These are phyloP conservation scores for Populus hybrid DNA, from an alignment of 441 rosid species.

Conservation along the genomic window DNA sequence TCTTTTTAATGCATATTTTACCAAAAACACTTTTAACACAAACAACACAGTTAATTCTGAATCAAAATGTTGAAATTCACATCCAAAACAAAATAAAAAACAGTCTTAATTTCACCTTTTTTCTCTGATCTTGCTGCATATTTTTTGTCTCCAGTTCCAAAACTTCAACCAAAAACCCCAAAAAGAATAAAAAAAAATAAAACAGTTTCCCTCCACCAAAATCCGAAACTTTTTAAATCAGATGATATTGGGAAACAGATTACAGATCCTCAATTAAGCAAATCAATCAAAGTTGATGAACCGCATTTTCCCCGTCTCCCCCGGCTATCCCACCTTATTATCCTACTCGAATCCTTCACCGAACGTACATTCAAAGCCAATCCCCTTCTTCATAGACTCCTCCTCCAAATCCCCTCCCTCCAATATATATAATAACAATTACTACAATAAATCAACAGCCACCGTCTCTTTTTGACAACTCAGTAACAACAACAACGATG, in stretches of 20 bases:
- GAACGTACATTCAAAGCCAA: conserved; percentile 28
- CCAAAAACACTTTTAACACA: neutral
- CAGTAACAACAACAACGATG: conserved; percentile 24
- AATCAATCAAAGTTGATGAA: conserved; percentile 29
- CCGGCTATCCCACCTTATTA: conserved; percentile 53
- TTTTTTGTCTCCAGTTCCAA: neutral
- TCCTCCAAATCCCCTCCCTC: neutral
- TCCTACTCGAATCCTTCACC: conserved; percentile 37
- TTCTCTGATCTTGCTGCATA: conserved; percentile 81
- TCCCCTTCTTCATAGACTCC: conserved; percentile 50
- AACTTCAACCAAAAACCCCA: neutral
- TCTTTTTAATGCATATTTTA: neutral
- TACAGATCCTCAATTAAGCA: neutral
- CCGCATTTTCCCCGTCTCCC: conserved; percentile 87
- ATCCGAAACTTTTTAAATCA: neutral
- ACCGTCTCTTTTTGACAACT: conserved; percentile 23
- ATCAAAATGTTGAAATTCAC: neutral
- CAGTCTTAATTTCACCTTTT: conserved; percentile 51
- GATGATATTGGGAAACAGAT: neutral
- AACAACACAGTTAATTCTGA: neutral
- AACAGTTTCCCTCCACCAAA: neutral
- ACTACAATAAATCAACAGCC: conserved; percentile 22
- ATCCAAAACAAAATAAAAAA: neutral
- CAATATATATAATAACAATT: conserved; percentile 2
- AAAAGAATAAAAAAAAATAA: too few relatives aligned